Evolutionary conservation across 495 filamentous ascomycete genomes (phyloP).

Genomic region (Aspergillus bertholletiae): DNA sequence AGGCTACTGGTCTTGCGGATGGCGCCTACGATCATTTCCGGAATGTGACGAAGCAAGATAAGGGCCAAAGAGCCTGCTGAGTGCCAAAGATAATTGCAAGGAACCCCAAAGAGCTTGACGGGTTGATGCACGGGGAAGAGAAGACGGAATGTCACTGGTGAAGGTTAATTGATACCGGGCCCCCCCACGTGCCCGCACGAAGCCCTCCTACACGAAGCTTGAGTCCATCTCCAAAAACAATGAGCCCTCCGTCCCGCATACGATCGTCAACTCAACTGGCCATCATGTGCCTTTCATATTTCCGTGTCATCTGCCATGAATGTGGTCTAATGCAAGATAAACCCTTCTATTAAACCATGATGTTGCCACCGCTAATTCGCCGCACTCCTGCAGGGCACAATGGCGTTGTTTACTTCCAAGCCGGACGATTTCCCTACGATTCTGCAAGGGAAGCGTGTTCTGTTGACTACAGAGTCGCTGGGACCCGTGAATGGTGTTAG

Average conservation of each 20-base stretch:
- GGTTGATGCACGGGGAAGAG: conserved; percentile 6
- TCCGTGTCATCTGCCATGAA: neutral
- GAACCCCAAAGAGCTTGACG: neutral
- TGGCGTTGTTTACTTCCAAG: conserved; percentile 9
- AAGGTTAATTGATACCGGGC: neutral
- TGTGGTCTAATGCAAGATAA: neutral
- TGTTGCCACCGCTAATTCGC: conserved; percentile 8
- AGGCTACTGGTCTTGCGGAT: neutral
- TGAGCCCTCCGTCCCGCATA: neutral
- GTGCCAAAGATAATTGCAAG: neutral
- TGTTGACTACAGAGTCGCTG: conserved; percentile 62
- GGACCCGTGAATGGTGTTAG: conserved; percentile 65
- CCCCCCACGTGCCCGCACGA: conserved; percentile 3
- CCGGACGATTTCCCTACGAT: conserved; percentile 38
- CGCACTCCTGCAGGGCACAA: neutral
- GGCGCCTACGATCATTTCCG: neutral
- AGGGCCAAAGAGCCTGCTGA: neutral
- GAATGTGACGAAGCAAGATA: conserved; percentile 9
- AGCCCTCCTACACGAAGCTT: neutral
- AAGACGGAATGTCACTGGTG: conserved; percentile 2
- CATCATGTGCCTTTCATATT: neutral
- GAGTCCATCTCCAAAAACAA: neutral
- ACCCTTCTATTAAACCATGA: conserved; percentile 6
- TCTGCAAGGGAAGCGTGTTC: conserved; percentile 49
- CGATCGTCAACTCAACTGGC: neutral